Evolutionary conservation across 768 basidiomycete genomes (phyloP), one percentile per base, ranked within the genome.

Genomic region (Pleurotus salmoneostramineus): DNA sequence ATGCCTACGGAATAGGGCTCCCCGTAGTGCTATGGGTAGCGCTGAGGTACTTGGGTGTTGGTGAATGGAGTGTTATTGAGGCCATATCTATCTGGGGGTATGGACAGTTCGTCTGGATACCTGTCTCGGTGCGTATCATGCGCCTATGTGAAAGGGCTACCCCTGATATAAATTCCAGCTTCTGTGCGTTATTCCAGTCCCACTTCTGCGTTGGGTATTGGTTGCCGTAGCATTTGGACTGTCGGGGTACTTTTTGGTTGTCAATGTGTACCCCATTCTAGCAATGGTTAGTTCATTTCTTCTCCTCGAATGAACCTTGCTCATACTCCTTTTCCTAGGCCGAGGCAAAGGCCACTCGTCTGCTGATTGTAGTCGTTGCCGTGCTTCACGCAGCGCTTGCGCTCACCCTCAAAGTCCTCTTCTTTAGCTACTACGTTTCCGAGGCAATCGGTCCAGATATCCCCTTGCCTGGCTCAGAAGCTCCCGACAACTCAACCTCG

Each of bases 201-300:
- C 89, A 2, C 77, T 94, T 31, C 70, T 95, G 6, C 86, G 95
- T 6, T 95, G 93, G 92, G 77, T 79, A 1, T 78, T 97, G 32
- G 86, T 90, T 15, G 82, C 82, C 10, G 48, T 85, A 46, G 95
- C 85, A 0, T 91, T 91, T 62, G 76, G 74, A 1, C 73, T 93
- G 15, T 98, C 96, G 5, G 93, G 94, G 2, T 93, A 84, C 75
- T 98, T 95, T 79, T 79, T 99, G 32, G 77, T 80, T 11, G 77
- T 79, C 21, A 93, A 95, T 65, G 83, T 97, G 47, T 98, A 97
- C 64, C 96, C 96, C 3, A 82, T 97, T 54, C 84, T 98, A 32
- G 85, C 90, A 36, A 81, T 84, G 6, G 94, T 95, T 63, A 64
- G 89, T 77, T 6, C 55, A 15, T 49, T 14, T 34, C 44, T 21